Percentiles rank a stretch among this genome's conserved stretches.
Conservation (phyloP, 495 filamentous ascomycete species). For the Aspergillus egyptiacus region DNA sequence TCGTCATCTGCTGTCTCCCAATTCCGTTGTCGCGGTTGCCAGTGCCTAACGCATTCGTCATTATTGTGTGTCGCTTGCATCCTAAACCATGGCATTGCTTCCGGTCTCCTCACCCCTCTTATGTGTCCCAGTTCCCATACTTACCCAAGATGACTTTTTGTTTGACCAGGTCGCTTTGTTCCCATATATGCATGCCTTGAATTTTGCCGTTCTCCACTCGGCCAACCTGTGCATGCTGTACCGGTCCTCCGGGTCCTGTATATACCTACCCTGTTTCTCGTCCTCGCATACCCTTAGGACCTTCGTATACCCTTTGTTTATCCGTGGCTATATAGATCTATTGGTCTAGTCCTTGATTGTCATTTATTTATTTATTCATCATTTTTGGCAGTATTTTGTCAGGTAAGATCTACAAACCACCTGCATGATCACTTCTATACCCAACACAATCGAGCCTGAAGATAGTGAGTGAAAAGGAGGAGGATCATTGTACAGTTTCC, state of each 20-base stretch:
- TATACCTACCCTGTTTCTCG: neutral
- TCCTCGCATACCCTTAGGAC: neutral
- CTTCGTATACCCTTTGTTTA: neutral
- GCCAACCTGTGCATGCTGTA: constrained; percentile 3
- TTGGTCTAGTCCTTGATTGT: neutral
- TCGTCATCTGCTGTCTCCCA: constrained; percentile 8
- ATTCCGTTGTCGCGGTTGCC: constrained; percentile 13
- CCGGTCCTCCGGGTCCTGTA: neutral
- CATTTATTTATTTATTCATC: neutral
- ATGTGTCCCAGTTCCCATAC: constrained; percentile 21
- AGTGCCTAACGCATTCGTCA: constrained; percentile 24
- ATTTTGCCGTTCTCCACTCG: neutral
- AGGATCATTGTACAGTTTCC: neutral
- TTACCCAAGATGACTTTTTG: constrained; percentile 4
- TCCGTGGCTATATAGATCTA: neutral
- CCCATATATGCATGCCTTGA: neutral
- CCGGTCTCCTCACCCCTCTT: constrained; percentile 17
- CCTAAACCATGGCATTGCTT: constrained; percentile 12
- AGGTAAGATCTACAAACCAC: constrained; percentile 5
- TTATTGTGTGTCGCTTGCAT: constrained; percentile 21
- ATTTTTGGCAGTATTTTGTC: constrained; percentile 1
- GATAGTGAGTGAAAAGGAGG: neutral
- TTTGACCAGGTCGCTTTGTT: neutral
- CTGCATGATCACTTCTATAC: too few species aligned
- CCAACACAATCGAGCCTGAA: too few species aligned